Percentiles rank a stretch among this genome's conserved stretches.
These are phyloP conservation scores for Tricholoma sp. DNA, from an alignment of 768 basidiomycete genomes.

Conservation along the genomic window DNA sequence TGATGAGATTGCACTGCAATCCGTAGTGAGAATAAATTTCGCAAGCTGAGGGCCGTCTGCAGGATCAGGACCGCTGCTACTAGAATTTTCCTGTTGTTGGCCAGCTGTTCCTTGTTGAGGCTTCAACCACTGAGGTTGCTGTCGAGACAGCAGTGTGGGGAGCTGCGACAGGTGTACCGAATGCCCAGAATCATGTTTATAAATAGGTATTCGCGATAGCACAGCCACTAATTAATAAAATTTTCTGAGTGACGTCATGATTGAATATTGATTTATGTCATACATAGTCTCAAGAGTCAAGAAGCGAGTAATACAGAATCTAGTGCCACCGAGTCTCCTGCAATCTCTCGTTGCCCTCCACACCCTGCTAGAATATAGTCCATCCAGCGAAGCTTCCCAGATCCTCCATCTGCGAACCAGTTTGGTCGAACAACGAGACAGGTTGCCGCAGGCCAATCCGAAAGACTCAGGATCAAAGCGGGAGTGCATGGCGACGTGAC, in stretches of 20 bases:
- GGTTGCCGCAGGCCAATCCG: not conserved
- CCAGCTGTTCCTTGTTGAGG: constrained; percentile 23
- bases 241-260: not conserved
- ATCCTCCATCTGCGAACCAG: not conserved
- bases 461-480: constrained; percentile 16
- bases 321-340: constrained; percentile 8
- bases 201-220: not conserved
- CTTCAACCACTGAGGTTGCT: constrained; percentile 22
- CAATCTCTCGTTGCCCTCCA: not conserved
- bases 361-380: not conserved
- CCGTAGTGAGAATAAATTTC: constrained; percentile 21
- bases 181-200: constrained; percentile 18
- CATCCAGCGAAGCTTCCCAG: not conserved
- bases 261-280: not conserved
- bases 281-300: no score
- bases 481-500: constrained; percentile 16
- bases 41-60: constrained; percentile 26
- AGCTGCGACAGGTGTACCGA: constrained; percentile 21
- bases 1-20: constrained; percentile 9
- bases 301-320: no score
- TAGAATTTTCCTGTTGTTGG: constrained; percentile 14
- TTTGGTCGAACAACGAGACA: not conserved
- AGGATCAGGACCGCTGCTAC: constrained; percentile 14
- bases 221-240: not conserved
- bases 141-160: constrained; percentile 17